Evolutionary conservation across 441 rosid species (phyloP).

Genomic region (Pelargonium myrrhifolium): DNA sequence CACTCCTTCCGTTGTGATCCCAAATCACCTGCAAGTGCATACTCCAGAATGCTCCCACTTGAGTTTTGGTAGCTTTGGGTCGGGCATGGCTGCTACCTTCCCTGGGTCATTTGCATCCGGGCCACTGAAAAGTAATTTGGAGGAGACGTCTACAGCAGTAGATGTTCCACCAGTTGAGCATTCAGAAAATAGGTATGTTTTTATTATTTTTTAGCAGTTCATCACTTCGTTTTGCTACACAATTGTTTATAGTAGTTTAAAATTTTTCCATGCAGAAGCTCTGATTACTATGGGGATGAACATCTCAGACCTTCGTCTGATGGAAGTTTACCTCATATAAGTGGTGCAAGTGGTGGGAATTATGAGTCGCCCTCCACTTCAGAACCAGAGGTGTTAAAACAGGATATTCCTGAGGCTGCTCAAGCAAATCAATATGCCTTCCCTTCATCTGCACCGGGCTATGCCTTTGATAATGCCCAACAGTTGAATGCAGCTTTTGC

Average conservation of each 20-base stretch:
- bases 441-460: slow-evolving; percentile 56
- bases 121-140: slow-evolving; percentile 50
- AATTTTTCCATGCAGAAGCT: slow-evolving; percentile 39
- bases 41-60: slow-evolving; percentile 75
- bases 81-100: slow-evolving; percentile 40
- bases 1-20: slow-evolving; percentile 74
- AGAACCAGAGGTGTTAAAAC: slow-evolving; percentile 57
- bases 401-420: slow-evolving; percentile 48
- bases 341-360: slow-evolving; percentile 40
- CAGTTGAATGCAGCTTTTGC: slow-evolving; percentile 54
- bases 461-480: slow-evolving; percentile 56
- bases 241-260: slow-evolving; percentile 9
- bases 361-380: slow-evolving; percentile 60
- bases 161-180: slow-evolving; percentile 45
- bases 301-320: slow-evolving; percentile 52
- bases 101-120: slow-evolving; percentile 48
- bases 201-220: background rate
- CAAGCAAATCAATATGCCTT: slow-evolving; percentile 66
- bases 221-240: background rate
- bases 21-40: slow-evolving; percentile 84
- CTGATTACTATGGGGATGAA: slow-evolving; percentile 68
- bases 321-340: slow-evolving; percentile 43
- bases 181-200: slow-evolving; percentile 53
- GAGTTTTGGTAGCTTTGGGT: slow-evolving; percentile 94
- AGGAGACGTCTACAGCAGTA: slow-evolving; percentile 45